phyloP scores from a whole-genome alignment of 768 basidiomycete species.

The Scleroderma citrinum region DNA sequence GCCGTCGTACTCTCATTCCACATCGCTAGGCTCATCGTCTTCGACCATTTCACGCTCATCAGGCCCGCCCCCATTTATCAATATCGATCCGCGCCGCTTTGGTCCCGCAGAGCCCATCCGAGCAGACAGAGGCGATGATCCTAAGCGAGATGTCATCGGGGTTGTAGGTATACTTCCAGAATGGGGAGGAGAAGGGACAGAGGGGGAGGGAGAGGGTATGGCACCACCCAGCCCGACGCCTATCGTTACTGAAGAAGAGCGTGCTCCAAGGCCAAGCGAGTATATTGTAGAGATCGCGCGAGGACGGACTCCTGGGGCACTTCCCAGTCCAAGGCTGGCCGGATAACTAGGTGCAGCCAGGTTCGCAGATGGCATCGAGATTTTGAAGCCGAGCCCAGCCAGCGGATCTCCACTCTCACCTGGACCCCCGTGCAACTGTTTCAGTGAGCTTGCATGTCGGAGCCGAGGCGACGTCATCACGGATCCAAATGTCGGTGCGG shows the following conservation, averaged over 20 bases:
- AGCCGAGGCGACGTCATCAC: conserved; percentile 63
- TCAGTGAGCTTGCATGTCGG: conserved; percentile 43
- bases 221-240: conserved; percentile 14
- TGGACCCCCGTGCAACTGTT: conserved; percentile 13
- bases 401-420: conserved; percentile 33
- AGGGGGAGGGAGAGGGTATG: conserved; percentile 2
- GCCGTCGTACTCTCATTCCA: conserved; percentile 10
- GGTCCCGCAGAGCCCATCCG: neutral
- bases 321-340: conserved; percentile 14
- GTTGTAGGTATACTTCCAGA: neutral
- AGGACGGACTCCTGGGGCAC: conserved; percentile 23
- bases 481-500: conserved; percentile 59
- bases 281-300: conserved; percentile 60
- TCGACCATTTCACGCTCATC: neutral
- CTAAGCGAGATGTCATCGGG: neutral
- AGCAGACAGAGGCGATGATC: neutral
- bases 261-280: conserved; percentile 52
- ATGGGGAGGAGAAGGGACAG: conserved; percentile 1
- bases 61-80: neutral
- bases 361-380: conserved; percentile 48
- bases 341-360: conserved; percentile 5
- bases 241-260: conserved; percentile 29
- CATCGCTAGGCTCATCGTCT: conserved; percentile 13
- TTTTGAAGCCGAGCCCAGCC: conserved; percentile 42
- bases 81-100: neutral